Evolutionary conservation across 2,329 filamentous ascomycete species (phyloP).

Genomic region (Paracamarosporium sp.): DNA sequence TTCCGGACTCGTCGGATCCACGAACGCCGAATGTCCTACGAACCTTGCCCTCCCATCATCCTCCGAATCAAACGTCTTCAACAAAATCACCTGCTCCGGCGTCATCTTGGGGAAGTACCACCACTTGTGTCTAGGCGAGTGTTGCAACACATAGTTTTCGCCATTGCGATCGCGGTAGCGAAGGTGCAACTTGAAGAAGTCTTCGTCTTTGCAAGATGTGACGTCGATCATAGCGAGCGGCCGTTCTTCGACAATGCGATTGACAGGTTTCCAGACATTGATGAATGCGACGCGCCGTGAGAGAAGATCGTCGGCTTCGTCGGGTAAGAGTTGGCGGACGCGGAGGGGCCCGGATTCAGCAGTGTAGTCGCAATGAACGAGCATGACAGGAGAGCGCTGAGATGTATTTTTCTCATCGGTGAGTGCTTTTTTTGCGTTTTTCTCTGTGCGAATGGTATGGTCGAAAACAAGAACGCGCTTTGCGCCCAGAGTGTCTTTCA

Average conservation of each 20-base stretch:
- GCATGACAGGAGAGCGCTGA: slow-evolving; percentile 55
- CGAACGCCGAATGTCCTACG: slow-evolving; percentile 49
- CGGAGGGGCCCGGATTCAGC: slow-evolving; percentile 52
- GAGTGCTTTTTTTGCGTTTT: slow-evolving; percentile 39
- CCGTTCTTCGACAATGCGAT: slow-evolving; percentile 47
- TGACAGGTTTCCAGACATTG: slow-evolving; percentile 60
- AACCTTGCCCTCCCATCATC: slow-evolving; percentile 40
- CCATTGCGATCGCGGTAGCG: slow-evolving; percentile 48
- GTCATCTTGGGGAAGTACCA: slow-evolving; percentile 51
- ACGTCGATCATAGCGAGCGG: slow-evolving; percentile 52
- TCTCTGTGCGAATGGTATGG: slow-evolving; percentile 55
- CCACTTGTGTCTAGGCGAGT: slow-evolving; percentile 46
- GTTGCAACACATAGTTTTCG: slow-evolving; percentile 51
- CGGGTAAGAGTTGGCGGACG: slow-evolving; percentile 53
- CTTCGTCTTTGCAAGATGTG: slow-evolving; percentile 38
- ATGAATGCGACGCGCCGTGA: slow-evolving; percentile 56
- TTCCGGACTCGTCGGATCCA: slow-evolving; percentile 40
- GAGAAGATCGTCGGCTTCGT: slow-evolving; percentile 52
- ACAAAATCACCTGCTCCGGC: slow-evolving; percentile 44
- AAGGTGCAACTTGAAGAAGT: slow-evolving; percentile 52
- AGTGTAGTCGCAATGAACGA: slow-evolving; percentile 61
- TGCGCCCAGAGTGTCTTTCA: slow-evolving; percentile 54
- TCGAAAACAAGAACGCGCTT: slow-evolving; percentile 57
- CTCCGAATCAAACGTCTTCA: slow-evolving; percentile 51
- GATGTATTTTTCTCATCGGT: slow-evolving; percentile 42